Conservation (phyloP, 768 basidiomycete genomes). For the Suillus clintonianus region DNA sequence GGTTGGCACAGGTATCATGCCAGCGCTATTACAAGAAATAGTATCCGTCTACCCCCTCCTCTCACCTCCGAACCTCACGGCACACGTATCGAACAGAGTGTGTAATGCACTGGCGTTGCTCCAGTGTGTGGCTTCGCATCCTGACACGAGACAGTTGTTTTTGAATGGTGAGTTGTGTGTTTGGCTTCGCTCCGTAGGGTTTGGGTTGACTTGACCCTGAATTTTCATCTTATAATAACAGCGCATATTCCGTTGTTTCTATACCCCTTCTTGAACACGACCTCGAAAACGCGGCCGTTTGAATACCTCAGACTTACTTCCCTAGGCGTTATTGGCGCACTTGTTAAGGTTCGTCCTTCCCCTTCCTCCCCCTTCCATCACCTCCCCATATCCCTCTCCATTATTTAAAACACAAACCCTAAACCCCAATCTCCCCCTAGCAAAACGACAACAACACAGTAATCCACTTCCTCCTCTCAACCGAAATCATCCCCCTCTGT, state of each 20-base stretch:
- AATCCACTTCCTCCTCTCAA: conserved; percentile 97
- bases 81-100: conserved; percentile 96
- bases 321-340: conserved; percentile 97
- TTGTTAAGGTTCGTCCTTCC: conserved; percentile 80
- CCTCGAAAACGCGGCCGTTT: conserved; percentile 98
- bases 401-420: background rate
- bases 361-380: background rate
- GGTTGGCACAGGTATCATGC: conserved; percentile 81
- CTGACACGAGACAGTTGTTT: conserved; percentile 94
- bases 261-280: conserved; percentile 98
- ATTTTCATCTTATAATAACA: conserved; percentile 29
- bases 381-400: background rate
- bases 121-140: conserved; percentile 97
- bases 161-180: conserved; percentile 68
- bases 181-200: background rate
- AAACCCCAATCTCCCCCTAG: conserved; percentile 39
- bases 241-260: conserved; percentile 95
- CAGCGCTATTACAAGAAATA: conserved; percentile 94
- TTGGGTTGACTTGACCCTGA: background rate
- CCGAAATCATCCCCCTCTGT: conserved; percentile 99
- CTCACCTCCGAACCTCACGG: conserved; percentile 93
- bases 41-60: conserved; percentile 97
- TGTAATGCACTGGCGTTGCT: conserved; percentile 97
- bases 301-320: conserved; percentile 99
- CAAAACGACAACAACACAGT: conserved; percentile 99